These are phyloP conservation scores for Papiliotrema fonsecae DNA, from an alignment of 1,284 basidiomycete genomes.

Conservation along the genomic window DNA sequence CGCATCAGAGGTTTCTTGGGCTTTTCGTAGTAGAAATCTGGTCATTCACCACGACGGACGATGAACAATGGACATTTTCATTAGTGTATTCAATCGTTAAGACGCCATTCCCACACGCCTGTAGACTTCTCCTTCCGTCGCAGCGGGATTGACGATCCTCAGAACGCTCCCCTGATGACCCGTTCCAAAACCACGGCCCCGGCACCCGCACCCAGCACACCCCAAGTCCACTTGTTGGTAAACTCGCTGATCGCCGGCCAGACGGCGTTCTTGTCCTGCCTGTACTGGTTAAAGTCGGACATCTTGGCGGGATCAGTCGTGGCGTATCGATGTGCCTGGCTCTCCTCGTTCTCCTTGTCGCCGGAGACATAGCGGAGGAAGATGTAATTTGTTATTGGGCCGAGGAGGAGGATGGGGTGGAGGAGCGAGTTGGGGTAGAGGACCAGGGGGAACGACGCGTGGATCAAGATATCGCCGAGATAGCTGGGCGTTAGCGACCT, in stretches of 20 bases:
- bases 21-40: too few relatives aligned
- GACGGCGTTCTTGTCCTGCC: slow-evolving; percentile 24
- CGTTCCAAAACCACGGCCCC: slow-evolving; percentile 16
- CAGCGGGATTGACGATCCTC: too few relatives aligned
- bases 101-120: too few relatives aligned
- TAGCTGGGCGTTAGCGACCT: slow-evolving; percentile 15
- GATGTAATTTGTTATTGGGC: slow-evolving; percentile 22
- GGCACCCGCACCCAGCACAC: slow-evolving; percentile 12
- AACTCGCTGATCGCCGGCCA: slow-evolving; percentile 24
- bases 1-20: too few relatives aligned
- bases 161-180: slow-evolving; percentile 10
- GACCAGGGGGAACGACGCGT: slow-evolving; percentile 25
- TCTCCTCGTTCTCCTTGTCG: slow-evolving; percentile 27
- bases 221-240: slow-evolving; percentile 21
- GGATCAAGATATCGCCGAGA: slow-evolving; percentile 25
- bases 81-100: too few relatives aligned
- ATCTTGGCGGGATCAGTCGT: slow-evolving; percentile 14
- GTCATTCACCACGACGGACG: too few relatives aligned
- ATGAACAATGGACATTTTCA: too few relatives aligned
- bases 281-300: slow-evolving; percentile 13
- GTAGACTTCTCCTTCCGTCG: too few relatives aligned
- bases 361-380: slow-evolving; percentile 25
- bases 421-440: slow-evolving; percentile 18
- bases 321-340: slow-evolving; percentile 18
- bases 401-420: slow-evolving; percentile 22